Base-by-base conservation (phyloP, 2,329 filamentous ascomycete species). In the Claviceps pazoutovae region DNA sequence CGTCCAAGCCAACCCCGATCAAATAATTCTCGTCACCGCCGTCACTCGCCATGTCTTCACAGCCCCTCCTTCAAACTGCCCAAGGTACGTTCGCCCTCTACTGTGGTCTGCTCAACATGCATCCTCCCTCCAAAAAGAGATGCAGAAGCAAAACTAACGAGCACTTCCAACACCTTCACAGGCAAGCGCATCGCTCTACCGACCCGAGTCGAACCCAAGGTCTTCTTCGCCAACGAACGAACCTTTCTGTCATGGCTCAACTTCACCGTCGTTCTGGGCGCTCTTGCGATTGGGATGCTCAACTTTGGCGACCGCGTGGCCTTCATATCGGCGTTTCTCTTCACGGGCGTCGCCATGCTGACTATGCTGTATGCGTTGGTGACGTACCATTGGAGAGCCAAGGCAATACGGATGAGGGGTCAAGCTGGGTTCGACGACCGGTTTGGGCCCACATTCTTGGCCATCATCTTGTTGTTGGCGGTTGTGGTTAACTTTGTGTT, bases 161-260 rank as follows among this genome's bases (percentile, higher is more conserved):
- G 34, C 44, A 19, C 5, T 30, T 16, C 30, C 5, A 46, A 30
- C n/a, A 16, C n/a, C 13, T 47, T 62, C 13, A 13, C 39, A 95
- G 91, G 91, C 79, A 98, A 98, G 75, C 88, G 91, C 66, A 97
- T 98, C 67, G 91, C 93, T 63, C 88, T 98, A 58, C 93, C 93
- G 53, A 96, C 91, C 55, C 89, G 93, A 60, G 91, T 98, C 70
- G 93, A 98, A 71, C 93, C 93, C 62, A 98, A 98, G 73, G 93
- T 98, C 75, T 98, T 97, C 82, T 98, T 98, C 77, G 93, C 93
- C 72, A 98, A 98, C 77, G 93, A 98, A 74, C 88, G 93, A 57
- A 98, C 93, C 57, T 98, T 98, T 69, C 83, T 98, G 64, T 95
- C 89, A 71, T 98, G 93, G 93, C 87, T 98, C 65, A 98, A 98